Percentiles rank a stretch among this genome's conserved stretches.
Evolutionary conservation across 345 rosid species (phyloP).

Genomic region (Euphorbia tirucalli): DNA sequence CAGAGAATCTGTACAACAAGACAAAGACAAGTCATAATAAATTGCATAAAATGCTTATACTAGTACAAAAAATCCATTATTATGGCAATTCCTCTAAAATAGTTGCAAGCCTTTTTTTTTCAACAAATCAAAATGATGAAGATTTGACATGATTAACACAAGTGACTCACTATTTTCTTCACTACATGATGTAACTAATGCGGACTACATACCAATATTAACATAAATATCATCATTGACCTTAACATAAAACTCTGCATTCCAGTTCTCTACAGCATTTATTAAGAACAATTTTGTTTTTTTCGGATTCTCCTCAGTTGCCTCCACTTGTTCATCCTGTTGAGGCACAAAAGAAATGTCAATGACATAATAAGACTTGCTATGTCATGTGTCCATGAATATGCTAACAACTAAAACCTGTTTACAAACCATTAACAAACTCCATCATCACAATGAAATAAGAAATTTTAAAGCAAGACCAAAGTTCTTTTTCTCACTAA

Average conservation of each 20-base stretch:
- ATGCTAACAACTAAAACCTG: slow-evolving; percentile 2
- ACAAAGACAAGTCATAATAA: slow-evolving; percentile 10
- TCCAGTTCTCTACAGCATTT: slow-evolving; percentile 57
- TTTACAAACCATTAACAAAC: background rate
- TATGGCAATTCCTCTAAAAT: background rate
- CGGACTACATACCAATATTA: slow-evolving; percentile 55
- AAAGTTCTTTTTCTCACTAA: no score
- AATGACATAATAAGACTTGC: background rate
- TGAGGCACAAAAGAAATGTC: slow-evolving; percentile 18
- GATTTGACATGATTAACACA: background rate
- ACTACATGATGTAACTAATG: slow-evolving; percentile 2
- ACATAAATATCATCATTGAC: slow-evolving; percentile 79
- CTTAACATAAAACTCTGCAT: slow-evolving; percentile 72
- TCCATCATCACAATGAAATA: background rate
- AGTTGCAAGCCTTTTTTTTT: background rate
- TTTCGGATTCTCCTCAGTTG: slow-evolving; percentile 44
- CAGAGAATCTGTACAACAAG: slow-evolving; percentile 49
- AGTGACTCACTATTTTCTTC: slow-evolving; percentile 5
- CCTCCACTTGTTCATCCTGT: slow-evolving; percentile 65
- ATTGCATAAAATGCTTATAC: background rate
- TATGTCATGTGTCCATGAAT: background rate
- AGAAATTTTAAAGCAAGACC: background rate
- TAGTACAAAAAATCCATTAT: background rate
- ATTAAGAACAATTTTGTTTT: slow-evolving; percentile 52
- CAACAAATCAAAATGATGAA: background rate